Evolutionary conservation across 345 rosid species (phyloP).

Genomic region (Corchorus capsularis): DNA sequence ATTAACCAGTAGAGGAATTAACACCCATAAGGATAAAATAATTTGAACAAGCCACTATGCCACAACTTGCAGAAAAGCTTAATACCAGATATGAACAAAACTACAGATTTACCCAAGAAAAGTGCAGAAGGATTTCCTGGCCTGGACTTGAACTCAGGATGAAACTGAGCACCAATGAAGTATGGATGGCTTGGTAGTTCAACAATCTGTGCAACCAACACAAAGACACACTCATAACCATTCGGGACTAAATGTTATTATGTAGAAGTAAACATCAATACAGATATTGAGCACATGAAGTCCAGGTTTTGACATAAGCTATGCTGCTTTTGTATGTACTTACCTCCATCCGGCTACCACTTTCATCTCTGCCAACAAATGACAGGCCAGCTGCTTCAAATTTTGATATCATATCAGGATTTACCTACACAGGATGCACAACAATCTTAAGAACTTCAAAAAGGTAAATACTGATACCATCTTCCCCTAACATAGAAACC

Average conservation of each 20-base stretch:
- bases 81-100: not conserved
- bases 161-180: conserved; percentile 82
- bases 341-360: conserved; percentile 78
- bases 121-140: conserved; percentile 92
- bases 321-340: conserved; percentile 11
- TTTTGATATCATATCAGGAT: conserved; percentile 64
- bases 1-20: not conserved
- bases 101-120: conserved; percentile 65
- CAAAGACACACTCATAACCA: conserved; percentile 11
- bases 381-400: conserved; percentile 72
- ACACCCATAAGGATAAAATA: not conserved
- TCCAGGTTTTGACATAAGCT: not conserved
- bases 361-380: conserved; percentile 81
- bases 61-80: not conserved
- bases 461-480: not conserved
- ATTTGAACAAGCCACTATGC: not conserved
- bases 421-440: conserved; percentile 47
- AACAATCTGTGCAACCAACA: conserved; percentile 49
- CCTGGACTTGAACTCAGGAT: conserved; percentile 96
- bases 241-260: not conserved
- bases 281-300: not conserved
- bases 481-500: not conserved
- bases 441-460: conserved; percentile 13
- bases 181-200: conserved; percentile 67
- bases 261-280: not conserved